Evolutionary conservation across 768 basidiomycete genomes (phyloP).

Genomic region (Scleroderma citrinum): DNA sequence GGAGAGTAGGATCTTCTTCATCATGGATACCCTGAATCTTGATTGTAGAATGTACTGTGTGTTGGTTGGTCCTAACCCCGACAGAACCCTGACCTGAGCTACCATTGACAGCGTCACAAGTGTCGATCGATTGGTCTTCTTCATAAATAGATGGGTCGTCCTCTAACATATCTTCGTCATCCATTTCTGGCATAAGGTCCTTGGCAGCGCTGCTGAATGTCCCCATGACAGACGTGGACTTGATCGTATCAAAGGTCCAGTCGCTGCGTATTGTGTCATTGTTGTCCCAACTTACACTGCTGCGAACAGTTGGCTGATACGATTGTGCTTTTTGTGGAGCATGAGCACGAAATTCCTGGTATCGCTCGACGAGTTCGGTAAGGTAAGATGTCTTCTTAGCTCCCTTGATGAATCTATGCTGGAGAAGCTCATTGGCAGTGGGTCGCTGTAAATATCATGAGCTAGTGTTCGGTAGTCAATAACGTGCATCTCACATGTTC

Average conservation of each 20-base stretch:
- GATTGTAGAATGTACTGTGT: slow-evolving; percentile 66
- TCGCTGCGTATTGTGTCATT: slow-evolving; percentile 80
- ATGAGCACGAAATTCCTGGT: slow-evolving; percentile 69
- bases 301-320: slow-evolving; percentile 53
- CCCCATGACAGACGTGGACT: slow-evolving; percentile 66
- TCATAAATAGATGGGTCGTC: slow-evolving; percentile 35
- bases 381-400: slow-evolving; percentile 82
- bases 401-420: slow-evolving; percentile 86
- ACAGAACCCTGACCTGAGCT: slow-evolving; percentile 42
- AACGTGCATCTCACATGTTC: slow-evolving; percentile 44
- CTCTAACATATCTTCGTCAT: slow-evolving; percentile 44
- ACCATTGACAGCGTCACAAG: slow-evolving; percentile 57
- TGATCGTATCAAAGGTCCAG: slow-evolving; percentile 94
- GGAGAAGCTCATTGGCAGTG: slow-evolving; percentile 84
- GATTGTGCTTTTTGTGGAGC: slow-evolving; percentile 52
- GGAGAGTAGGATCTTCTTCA: slow-evolving; percentile 37
- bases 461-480: neutral
- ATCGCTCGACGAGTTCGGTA: slow-evolving; percentile 82
- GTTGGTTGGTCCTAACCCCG: slow-evolving; percentile 44
- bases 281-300: slow-evolving; percentile 60
- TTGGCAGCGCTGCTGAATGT: slow-evolving; percentile 68
- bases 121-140: slow-evolving; percentile 52
- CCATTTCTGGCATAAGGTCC: slow-evolving; percentile 60
- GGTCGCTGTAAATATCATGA: slow-evolving; percentile 58
- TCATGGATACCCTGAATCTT: slow-evolving; percentile 46